Evolutionary conservation across 768 basidiomycete genomes (phyloP), one percentile per base, ranked within the genome.

Genomic region (Pisolithus albus): DNA sequence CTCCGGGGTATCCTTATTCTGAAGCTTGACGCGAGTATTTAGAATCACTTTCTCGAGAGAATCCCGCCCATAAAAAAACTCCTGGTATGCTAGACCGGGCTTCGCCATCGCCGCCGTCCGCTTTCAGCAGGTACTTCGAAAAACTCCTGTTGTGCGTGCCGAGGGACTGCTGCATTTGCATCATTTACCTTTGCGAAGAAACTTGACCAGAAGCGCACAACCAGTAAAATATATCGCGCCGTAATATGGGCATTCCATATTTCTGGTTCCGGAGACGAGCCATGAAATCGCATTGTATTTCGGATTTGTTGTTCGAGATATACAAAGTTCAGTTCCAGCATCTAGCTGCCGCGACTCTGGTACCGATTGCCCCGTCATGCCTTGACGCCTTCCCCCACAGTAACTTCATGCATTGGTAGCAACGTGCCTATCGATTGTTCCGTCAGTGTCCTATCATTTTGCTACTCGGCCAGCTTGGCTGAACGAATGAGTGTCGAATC

Each of bases 11-110:
- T 24, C 24, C 5, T 24, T 24, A n/a, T n/a, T n/a, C n/a, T n/a
- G 24, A 24, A 24, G 24, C 24, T 24, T 24, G 24, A 5, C 5
- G 24, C 5, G 5, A 5, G 24, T 24, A 24, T 5, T n/a, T n/a
- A n/a, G n/a, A 63, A 97, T 89, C 58, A 84, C 83, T 72, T 82
- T 86, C 73, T 97, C 94, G 46, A 98, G 79, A 5, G 84, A 76
- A 55, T 95, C 92, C 16, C 92, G 82, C 7, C 81, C 67, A 28
- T 90, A 86, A 51, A 90, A 68, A 70, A 95, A 98, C 62, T 97
- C 95, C 61, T 91, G 88, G 63, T 92, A 90, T 6, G 84, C 92
- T 16, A 98, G 76, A 18, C 93, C 81, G 61, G 92, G 90, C 53
- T 85, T 82, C 28, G 92, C 92, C 54, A 93, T 78, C 13, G 75